Conservation (phyloP, 805 yeast genomes). For the Candida khao-thaluensis region DNA sequence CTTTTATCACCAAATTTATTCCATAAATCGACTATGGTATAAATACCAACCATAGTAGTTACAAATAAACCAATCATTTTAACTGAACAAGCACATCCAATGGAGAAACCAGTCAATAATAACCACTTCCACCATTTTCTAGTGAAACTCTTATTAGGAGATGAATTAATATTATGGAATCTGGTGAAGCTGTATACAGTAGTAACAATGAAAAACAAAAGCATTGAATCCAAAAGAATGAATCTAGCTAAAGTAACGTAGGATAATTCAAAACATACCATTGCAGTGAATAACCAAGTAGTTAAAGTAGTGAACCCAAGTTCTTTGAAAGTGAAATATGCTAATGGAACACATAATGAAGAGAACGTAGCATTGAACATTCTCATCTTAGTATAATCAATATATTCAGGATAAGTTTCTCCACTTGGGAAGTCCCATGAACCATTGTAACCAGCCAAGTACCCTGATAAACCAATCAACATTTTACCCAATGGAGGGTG, state of each 20-base stretch:
- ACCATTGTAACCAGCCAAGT: constrained; percentile 79
- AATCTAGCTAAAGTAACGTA: constrained; percentile 72
- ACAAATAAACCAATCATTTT: constrained; percentile 97
- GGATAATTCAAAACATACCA: constrained; percentile 67
- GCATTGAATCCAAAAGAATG: constrained; percentile 73
- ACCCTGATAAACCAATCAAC: constrained; percentile 76
- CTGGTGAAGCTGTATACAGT: constrained; percentile 71
- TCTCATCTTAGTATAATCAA: constrained; percentile 66
- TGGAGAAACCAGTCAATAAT: constrained; percentile 72
- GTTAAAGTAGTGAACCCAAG: constrained; percentile 51
- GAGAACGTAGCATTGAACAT: constrained; percentile 69
- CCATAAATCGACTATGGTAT: constrained; percentile 89
- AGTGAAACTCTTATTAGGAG: constrained; percentile 48
- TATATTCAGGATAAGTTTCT: constrained; percentile 55
- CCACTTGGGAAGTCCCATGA: constrained; percentile 75
- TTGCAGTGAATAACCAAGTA: constrained; percentile 57
- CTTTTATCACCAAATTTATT: constrained; percentile 68
- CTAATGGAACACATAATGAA: constrained; percentile 64
- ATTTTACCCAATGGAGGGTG: constrained; percentile 87
- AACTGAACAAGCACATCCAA: constrained; percentile 90
- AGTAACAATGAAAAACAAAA: constrained; percentile 73
- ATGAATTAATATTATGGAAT: constrained; percentile 60
- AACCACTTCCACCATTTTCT: constrained; percentile 95
- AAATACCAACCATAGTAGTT: constrained; percentile 83
- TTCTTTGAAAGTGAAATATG: constrained; percentile 66